Evolutionary conservation across 208 protist species (phyloP).

Genomic region (Crithidia mellificae): DNA sequence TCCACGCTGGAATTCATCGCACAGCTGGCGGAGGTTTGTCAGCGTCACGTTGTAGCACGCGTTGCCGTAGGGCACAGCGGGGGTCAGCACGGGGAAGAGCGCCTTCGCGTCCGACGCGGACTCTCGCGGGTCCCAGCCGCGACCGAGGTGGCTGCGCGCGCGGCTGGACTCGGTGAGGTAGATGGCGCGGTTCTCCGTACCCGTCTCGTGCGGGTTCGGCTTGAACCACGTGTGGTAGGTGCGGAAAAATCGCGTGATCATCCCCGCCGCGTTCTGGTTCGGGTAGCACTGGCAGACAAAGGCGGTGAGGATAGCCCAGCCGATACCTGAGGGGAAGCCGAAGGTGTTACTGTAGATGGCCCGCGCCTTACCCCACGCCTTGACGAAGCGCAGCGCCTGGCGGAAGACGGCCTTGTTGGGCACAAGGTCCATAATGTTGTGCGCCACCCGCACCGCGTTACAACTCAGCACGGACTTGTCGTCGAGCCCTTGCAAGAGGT

Average conservation of each 20-base stretch:
- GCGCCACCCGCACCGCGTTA: conserved; percentile 96
- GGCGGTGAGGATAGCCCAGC: conserved; percentile 96
- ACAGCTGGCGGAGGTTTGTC: conserved; percentile 94
- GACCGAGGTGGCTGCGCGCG: conserved; percentile 67
- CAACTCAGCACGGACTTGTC: conserved; percentile 93
- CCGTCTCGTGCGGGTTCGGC: conserved; percentile 82
- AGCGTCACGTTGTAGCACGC: conserved; percentile 96
- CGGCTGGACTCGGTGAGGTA: conserved; percentile 86
- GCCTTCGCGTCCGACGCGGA: conserved; percentile 90
- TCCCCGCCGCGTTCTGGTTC: conserved; percentile 90
- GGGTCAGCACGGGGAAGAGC: conserved; percentile 98
- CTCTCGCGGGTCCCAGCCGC: conserved; percentile 83
- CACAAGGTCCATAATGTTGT: conserved; percentile 96
- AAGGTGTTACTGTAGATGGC: conserved; percentile 97
- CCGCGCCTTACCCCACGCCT: conserved; percentile 96
- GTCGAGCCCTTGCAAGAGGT: conserved; percentile 92
- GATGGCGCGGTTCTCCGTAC: conserved; percentile 85
- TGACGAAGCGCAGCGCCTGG: conserved; percentile 95
- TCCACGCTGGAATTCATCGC: conserved; percentile 94
- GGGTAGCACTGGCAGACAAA: conserved; percentile 98
- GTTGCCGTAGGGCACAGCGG: conserved; percentile 97
- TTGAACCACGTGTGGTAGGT: conserved; percentile 92
- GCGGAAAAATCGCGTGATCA: conserved; percentile 95
- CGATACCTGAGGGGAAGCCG: conserved; percentile 97
- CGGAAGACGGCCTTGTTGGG: conserved; percentile 95